A percentile compares a stretch with the other conserved stretches of the same genome.
phyloP scores from a whole-genome alignment of 163 green algal genomes.

The Scenedesmus sp. region DNA sequence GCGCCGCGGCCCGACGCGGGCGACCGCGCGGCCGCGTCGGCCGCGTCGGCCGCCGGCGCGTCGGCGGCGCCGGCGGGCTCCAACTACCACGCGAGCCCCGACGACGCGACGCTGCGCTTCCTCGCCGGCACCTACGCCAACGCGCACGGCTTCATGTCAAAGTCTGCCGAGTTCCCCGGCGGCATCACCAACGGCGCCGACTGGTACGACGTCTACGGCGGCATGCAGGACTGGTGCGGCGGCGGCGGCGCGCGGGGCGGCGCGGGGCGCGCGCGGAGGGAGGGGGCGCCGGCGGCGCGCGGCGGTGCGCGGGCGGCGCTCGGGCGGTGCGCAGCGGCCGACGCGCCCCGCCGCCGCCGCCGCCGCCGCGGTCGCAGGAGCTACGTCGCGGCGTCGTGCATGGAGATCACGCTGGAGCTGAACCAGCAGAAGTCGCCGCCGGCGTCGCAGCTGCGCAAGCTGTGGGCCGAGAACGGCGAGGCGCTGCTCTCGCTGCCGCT shows the following conservation, averaged over 20 bases:
- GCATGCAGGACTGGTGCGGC: slow-evolving; percentile 82
- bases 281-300: no score
- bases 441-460: slow-evolving; percentile 47
- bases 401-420: slow-evolving; percentile 93
- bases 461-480: slow-evolving; percentile 73
- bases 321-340: no score
- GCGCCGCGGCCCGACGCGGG: no score
- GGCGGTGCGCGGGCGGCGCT: no score
- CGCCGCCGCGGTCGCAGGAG: no score
- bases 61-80: background rate
- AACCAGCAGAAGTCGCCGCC: slow-evolving; percentile 81
- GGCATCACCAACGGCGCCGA: slow-evolving; percentile 42
- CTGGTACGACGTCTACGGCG: slow-evolving; percentile 72
- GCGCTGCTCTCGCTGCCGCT: slow-evolving; percentile 70
- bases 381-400: slow-evolving; percentile 78
- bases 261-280: slow-evolving; percentile 67
- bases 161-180: background rate
- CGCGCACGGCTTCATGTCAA: background rate
- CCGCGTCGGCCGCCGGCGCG: background rate
- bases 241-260: background rate
- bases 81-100: slow-evolving; percentile 48
- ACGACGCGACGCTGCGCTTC: slow-evolving; percentile 80
- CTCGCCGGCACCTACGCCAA: slow-evolving; percentile 72
- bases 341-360: slow-evolving; percentile 40
- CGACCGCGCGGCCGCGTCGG: background rate